These are phyloP conservation scores for Phytophthora capsici DNA, from an alignment of 352 stramenopile species.

Conservation along the genomic window DNA sequence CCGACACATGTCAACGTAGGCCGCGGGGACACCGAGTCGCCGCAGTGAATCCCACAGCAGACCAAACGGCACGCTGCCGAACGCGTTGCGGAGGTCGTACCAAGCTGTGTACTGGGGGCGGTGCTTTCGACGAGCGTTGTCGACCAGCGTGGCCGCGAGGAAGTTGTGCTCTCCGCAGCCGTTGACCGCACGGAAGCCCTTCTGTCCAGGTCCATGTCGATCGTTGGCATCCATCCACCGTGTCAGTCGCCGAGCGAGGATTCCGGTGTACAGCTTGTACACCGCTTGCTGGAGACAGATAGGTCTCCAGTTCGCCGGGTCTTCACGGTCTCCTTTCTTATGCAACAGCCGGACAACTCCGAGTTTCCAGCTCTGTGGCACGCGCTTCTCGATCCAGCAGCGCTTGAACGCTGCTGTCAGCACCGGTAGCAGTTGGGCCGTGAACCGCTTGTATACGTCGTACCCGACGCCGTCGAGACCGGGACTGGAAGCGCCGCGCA, in stretches of 20 bases:
- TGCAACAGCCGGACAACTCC: slow-evolving; percentile 21
- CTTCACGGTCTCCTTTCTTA: slow-evolving; percentile 29
- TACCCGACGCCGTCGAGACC: slow-evolving; percentile 34
- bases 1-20: slow-evolving; percentile 11
- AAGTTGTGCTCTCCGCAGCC: slow-evolving; percentile 44
- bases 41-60: slow-evolving; percentile 24
- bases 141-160: slow-evolving; percentile 20
- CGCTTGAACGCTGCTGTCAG: slow-evolving; percentile 11
- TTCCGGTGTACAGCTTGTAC: slow-evolving; percentile 41
- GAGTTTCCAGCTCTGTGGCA: slow-evolving; percentile 34
- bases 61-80: slow-evolving; percentile 25
- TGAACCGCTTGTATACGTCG: slow-evolving; percentile 25
- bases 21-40: slow-evolving; percentile 5
- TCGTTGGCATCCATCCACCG: slow-evolving; percentile 30
- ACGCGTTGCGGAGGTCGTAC: slow-evolving; percentile 38
- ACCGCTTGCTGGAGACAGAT: slow-evolving; percentile 44
- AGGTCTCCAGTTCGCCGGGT: slow-evolving; percentile 30
- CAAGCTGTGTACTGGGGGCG: slow-evolving; percentile 18
- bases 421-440: slow-evolving; percentile 9
- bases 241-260: slow-evolving; percentile 12
- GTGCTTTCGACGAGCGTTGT: slow-evolving; percentile 26
- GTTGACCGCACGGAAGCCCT: slow-evolving; percentile 36
- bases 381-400: slow-evolving; percentile 30
- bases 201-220: slow-evolving; percentile 15
- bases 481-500: not conserved